These are phyloP conservation scores for Claviceps digitariae DNA, from an alignment of 2,329 filamentous ascomycete genomes.

Conservation along the genomic window DNA sequence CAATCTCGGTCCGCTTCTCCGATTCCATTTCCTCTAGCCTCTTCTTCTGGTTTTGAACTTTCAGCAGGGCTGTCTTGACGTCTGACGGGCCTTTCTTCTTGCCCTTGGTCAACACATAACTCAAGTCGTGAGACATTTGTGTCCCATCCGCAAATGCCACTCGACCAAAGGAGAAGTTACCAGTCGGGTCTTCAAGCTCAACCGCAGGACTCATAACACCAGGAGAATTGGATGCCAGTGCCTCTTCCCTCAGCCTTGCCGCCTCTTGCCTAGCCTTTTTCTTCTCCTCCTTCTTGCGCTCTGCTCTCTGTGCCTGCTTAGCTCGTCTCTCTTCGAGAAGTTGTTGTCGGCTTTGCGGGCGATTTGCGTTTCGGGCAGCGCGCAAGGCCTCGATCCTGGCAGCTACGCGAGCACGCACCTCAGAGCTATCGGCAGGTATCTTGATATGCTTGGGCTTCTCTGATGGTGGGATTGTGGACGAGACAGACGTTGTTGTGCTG, in stretches of 20 bases:
- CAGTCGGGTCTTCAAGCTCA: conserved; percentile 35
- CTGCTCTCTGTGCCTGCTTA: conserved; percentile 77
- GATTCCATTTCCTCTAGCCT: conserved; percentile 63
- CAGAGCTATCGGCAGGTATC: conserved; percentile 56
- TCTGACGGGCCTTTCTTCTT: conserved; percentile 78
- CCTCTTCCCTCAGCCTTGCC: conserved; percentile 50
- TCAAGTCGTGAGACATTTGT: conserved; percentile 59
- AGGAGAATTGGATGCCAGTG: conserved; percentile 49
- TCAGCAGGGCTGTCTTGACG: conserved; percentile 71
- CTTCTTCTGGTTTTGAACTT: conserved; percentile 74
- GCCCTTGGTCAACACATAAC: conserved; percentile 35
- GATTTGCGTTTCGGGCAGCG: conserved; percentile 76
- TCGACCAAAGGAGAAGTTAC: conserved; percentile 78
- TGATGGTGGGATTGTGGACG: conserved; percentile 47
- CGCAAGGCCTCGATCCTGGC: conserved; percentile 77
- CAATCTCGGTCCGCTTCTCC: conserved; percentile 70
- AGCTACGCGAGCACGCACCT: conserved; percentile 64
- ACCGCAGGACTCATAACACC: conserved; percentile 43
- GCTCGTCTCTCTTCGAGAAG: conserved; percentile 78
- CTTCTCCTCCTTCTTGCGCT: conserved; percentile 77
- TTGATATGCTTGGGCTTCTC: conserved; percentile 53
- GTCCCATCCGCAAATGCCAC: conserved; percentile 85
- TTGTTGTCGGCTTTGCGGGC: conserved; percentile 72
- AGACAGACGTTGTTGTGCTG: conserved; percentile 53
- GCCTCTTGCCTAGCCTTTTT: conserved; percentile 69